phyloP scores from a whole-genome alignment of 2,329 filamentous ascomycete species.

The Fusarium dimerum region DNA sequence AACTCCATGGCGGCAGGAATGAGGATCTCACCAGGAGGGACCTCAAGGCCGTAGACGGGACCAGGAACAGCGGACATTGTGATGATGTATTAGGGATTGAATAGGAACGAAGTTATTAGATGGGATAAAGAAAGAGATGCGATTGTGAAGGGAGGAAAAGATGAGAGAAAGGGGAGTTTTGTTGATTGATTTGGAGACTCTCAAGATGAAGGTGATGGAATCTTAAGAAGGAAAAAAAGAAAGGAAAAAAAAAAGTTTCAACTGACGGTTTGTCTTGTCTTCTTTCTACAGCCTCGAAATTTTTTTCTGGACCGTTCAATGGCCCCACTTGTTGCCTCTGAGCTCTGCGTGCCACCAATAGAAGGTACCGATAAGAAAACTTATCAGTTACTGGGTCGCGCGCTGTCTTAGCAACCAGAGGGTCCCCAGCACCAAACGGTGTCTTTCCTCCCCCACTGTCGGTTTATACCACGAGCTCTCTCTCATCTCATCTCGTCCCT shows the following conservation, averaged over 20 bases:
- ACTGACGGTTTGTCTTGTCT: slow-evolving; percentile 10
- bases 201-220: slow-evolving; percentile 7
- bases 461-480: no score
- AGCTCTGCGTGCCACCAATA: slow-evolving; percentile 28
- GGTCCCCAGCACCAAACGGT: slow-evolving; percentile 9
- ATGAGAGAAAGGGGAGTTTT: slow-evolving; percentile 16
- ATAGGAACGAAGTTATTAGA: slow-evolving; percentile 1
- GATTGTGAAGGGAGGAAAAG: slow-evolving; percentile 8
- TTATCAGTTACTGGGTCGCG: slow-evolving; percentile 28
- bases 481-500: no score
- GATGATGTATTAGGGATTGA: slow-evolving; percentile 10
- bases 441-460: no score
- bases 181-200: slow-evolving; percentile 15
- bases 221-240: slow-evolving; percentile 21
- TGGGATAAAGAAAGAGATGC: slow-evolving; percentile 1
- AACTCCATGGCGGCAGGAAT: slow-evolving; percentile 78
- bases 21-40: slow-evolving; percentile 81
- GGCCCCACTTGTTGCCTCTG: slow-evolving; percentile 14
- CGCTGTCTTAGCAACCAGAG: slow-evolving; percentile 38
- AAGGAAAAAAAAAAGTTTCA: slow-evolving; percentile 3
- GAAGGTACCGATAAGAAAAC: slow-evolving; percentile 27
- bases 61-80: slow-evolving; percentile 65
- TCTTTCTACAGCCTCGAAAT: slow-evolving; percentile 33
- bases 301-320: slow-evolving; percentile 32
- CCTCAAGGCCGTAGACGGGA: slow-evolving; percentile 88